Base-by-base conservation (phyloP, 306 rosid genomes). In the Rosa persica region DNA sequence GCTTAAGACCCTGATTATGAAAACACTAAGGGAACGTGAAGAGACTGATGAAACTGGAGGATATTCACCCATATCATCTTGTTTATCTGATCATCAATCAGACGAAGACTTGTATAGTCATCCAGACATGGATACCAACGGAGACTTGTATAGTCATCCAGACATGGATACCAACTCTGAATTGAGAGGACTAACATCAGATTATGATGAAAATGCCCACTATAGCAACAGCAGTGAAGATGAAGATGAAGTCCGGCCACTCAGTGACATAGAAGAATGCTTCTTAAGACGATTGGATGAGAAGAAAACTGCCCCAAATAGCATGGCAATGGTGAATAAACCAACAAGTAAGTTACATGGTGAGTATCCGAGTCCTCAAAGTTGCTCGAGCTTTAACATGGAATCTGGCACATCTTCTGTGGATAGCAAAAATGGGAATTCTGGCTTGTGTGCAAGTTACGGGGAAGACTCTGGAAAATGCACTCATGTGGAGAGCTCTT, bases 1-100 rank as follows among this genome's bases (percentile, higher is more conserved):
- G 62, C 98, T 95, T 79, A 95, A 90, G 85, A 93, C 96, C 64
- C 87, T 95, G 75, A 93, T 95, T 73, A 90, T 72, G 83, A 95
- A 87, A 86, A 88, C 91, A 30, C 86, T 93, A 23, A 79, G 90
- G 74, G 98, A 95, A 46, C 93, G 97, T 1, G 93, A 90, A 86
- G 97, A 93, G 79, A 78, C 85, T 30, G 88, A 83, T 61, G 90
- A 83, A 27, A 80, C 86, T 0, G 89, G 84, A 34, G 93, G 89
- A 3, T 92, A 81, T 82, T 93, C 99, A 6, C 92, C 96, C 40
- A 81, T 89, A 96, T 92, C 98, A 23, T 91, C 86, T 42, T 86
- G 76, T 74, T 88, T 94, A 42, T 95, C 93, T 8, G 80, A 79
- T 84, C 89, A 72, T 70, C 89, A 77, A 55, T 82, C 86, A 12